Evolutionary conservation across 2,329 filamentous ascomycete species (phyloP), one percentile per base, ranked within the genome.

Genomic region (Monosporascus sp.): DNA sequence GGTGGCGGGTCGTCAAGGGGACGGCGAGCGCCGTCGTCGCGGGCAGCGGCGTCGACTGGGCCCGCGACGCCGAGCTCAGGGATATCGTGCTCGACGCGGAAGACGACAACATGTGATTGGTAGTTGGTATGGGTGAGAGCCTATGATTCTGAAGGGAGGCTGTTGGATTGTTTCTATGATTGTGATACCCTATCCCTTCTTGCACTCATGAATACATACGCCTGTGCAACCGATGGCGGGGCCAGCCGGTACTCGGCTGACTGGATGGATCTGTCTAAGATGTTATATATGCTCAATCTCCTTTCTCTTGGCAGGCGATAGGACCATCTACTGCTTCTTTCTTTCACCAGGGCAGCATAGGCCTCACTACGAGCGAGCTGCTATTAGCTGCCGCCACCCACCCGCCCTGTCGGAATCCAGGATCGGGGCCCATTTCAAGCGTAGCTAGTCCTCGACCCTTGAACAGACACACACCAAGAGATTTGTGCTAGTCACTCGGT

Each of bases 41-140:
- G 5, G 90, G 88, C 3, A 95, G 90, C 68, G 91, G 91, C 47
- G 77, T 94, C 51, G 85, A 95, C 65, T 96, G 91, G 91, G 84
- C 83, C 14, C 75, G 80, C 41, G 85, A 95, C 69, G 79, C 84
- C 50, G 77, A 76, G 55, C 73, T 96, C 56, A 77, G 82, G 54
- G 81, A 83, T 49, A 76, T 93, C 56, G 90, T 96, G 26, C 75
- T 95, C 56, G 90, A 90, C 64, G 73, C 77, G 11, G 83, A 86
- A 58, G 69, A 71, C 57, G 75, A 77, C 48, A 67, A 71, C 7
- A 26, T 56, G 17, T 59, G 57, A 50, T 31, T n/a, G 26, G 45
- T 51, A 40, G 43, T 6, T 4, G 22, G 51, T 52, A 48, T 56
- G 56, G n/a, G 52, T 49, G 44, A 31, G 31, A 34, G 11, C 31